Base-by-base conservation (phyloP, 805 yeast species). In the Candida chauliodis region DNA sequence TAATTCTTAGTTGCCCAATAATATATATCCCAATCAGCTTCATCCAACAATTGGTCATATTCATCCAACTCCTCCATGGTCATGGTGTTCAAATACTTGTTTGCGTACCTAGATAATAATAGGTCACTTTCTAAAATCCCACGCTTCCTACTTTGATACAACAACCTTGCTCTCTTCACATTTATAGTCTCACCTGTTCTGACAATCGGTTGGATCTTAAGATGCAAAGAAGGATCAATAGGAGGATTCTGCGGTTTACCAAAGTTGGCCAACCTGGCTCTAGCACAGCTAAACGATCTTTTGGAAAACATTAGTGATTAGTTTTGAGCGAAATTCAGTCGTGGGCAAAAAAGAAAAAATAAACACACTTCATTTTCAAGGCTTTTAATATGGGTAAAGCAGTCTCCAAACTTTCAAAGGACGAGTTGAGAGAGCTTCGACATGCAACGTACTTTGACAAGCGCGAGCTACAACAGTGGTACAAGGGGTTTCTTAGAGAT, bases 11-110 rank as follows among this genome's bases (percentile, higher is more conserved):
- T 88, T 18, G 95, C 95, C 99, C 99, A 91, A 66, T 93, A 93
- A 61, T 87, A 93, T 44, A 93, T 90, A 61, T 93, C 99, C 99
- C 99, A 93, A 61, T 93, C 99, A n/a, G 91, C 78, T 61, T 91
- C 95, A 59, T 93, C 95, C 55, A 93, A 71, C 41, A 93, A 63
- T 41, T 71, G 57, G 55, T 91, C 97, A 59, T 87, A 93, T 59
- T 93, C 98, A 33, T 79, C 83, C 38, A 93, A 67, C 61, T 88
- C 84, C 38, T 71, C 81, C 43, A 66, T 60, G 9, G 73, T 68
- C 69, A 93, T 74, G 0, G 56, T 54, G 26, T 71, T 61, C 46
- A 93, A 66, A 54, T 85, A 76, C 53, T 75, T 76, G 53, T 88
- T 79, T 19, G 98, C 95, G 61, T 90, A 93, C 42, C 89, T 74